Base-by-base conservation (phyloP, 2,329 filamentous ascomycete species). In the Fusarium sp. region DNA sequence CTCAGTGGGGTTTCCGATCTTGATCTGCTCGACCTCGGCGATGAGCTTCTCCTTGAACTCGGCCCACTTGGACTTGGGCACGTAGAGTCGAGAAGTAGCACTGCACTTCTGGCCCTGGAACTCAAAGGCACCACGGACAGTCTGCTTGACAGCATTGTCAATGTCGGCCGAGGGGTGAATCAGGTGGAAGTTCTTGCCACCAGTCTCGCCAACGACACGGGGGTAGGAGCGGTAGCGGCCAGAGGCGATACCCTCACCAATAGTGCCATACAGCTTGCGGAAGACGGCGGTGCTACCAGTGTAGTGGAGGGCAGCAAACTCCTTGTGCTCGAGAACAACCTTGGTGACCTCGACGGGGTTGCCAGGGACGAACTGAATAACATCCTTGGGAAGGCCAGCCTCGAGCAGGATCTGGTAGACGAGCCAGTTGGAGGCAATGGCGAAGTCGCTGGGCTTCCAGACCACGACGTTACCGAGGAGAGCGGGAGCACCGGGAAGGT, bases 401-500 rank as follows among this genome's bases (percentile, higher is more conserved):
- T 98, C 96, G 30, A 97, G 86, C 17, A 98, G 89, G 81, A 98
- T 97, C 82, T 95, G 89, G 87, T 98, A 95, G 52, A 98, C 87
- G 65, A 98, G 87, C 91, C 93, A 97, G 87, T 95, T 97, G 72
- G 94, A 95, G n/a, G 93, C 93, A 72, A 98, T 93, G 40, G 95
- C 94, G 17, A 88, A 92, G 76, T 96, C 94, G 15, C 94, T 97
- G n/a, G 95, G 95, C 88, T 98, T 98, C 95, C 95, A 98, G 56
- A 98, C 86, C 6, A 98, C 95, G 2, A 98, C 96, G 83, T 98
- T 98, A 68, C 95, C 95, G 87, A 98, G 92, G 65, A 98, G 86
- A 1, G 95, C 95, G 15, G 96, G 95, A 1, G 94, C 92, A 57
- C 91, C 93, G 17, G 93, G 90, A 47, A 98, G 87, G 85, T 98